Evolutionary conservation across 306 rosid species (phyloP).

Genomic region (Aeschynomene evenia): DNA sequence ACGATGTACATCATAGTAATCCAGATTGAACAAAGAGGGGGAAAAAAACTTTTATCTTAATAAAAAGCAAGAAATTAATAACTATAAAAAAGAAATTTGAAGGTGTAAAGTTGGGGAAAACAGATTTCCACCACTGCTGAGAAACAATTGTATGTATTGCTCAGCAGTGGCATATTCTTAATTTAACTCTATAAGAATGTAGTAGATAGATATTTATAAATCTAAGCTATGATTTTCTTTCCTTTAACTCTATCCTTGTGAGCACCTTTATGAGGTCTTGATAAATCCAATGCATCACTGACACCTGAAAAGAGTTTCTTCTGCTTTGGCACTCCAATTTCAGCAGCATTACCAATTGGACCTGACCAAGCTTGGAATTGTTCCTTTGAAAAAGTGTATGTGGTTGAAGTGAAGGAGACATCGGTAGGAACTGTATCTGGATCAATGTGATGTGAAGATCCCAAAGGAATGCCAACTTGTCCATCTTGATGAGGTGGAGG

Average conservation of each 20-base stretch:
- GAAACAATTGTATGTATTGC: conserved; percentile 33
- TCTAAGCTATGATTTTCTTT: conserved; percentile 50
- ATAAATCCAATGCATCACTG: conserved; percentile 48
- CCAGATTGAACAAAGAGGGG: conserved; percentile 35
- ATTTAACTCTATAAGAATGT: conserved; percentile 35
- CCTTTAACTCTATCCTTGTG: conserved; percentile 62
- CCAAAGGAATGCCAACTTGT: conserved; percentile 73
- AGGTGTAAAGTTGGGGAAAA: conserved; percentile 25
- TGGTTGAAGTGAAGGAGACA: conserved; percentile 62
- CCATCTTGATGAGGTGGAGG: conserved; percentile 98
- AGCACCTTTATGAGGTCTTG: conserved; percentile 37
- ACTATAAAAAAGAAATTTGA: conserved; percentile 30
- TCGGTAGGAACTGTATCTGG: conserved; percentile 68
- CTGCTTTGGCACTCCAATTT: conserved; percentile 50
- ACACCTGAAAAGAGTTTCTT: conserved; percentile 48
- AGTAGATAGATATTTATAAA: conserved; percentile 2
- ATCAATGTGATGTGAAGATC: conserved; percentile 81
- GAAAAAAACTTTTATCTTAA: conserved; percentile 10
- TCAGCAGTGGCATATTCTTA: conserved; percentile 23
- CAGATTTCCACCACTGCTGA: conserved; percentile 34
- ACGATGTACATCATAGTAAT: conserved; percentile 47
- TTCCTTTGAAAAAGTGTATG: conserved; percentile 64
- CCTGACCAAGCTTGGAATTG: conserved; percentile 84
- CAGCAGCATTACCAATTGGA: conserved; percentile 62
- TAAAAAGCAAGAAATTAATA: background rate